Conservation (phyloP, 345 rosid species). For the Gynandropsis gynandra region DNA sequence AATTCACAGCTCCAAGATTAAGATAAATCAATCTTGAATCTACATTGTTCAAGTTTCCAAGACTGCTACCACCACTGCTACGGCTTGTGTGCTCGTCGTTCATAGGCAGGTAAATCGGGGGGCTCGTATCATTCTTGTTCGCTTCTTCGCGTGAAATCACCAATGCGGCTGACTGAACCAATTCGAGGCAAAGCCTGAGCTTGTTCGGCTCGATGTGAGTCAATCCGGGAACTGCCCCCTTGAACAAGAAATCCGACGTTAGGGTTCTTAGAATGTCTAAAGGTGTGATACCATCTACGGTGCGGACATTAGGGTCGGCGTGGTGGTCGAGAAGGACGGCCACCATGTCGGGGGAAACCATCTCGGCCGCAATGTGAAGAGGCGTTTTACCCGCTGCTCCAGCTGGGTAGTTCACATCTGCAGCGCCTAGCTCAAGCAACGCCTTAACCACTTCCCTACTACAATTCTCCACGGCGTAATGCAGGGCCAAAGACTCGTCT, state of each 20-base stretch:
- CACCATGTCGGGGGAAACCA: conserved; percentile 99
- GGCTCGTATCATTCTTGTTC: conserved; percentile 34
- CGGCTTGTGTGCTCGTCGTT: conserved; percentile 56
- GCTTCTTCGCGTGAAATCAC: conserved; percentile 98
- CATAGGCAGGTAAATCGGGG: conserved; percentile 50
- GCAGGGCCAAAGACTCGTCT: conserved; percentile 86
- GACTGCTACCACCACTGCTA: conserved; percentile 45
- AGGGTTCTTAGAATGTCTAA: conserved; percentile 85
- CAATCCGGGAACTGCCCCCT: conserved; percentile 94
- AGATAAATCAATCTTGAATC: conserved; percentile 90
- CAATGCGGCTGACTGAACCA: conserved; percentile 96
- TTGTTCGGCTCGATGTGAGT: conserved; percentile 93
- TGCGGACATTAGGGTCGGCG: conserved; percentile 86
- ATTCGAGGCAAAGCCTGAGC: conserved; percentile 90
- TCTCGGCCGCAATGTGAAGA: conserved; percentile 92
- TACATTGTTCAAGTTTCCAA: conserved; percentile 25
- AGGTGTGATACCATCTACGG: conserved; percentile 89
- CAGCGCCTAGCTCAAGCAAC: conserved; percentile 95
- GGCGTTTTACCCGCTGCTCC: conserved; percentile 92
- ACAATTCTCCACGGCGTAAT: conserved; percentile 93
- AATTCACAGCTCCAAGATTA: conserved; percentile 69
- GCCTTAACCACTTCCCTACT: conserved; percentile 98
- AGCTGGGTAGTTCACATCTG: conserved; percentile 89
- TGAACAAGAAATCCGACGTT: conserved; percentile 97
- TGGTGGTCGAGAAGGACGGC: conserved; percentile 93